A percentile compares a stretch with the other conserved stretches of the same genome.
phyloP scores from a whole-genome alignment of 2,329 filamentous ascomycete genomes.

The Dactylellina drechsleri region DNA sequence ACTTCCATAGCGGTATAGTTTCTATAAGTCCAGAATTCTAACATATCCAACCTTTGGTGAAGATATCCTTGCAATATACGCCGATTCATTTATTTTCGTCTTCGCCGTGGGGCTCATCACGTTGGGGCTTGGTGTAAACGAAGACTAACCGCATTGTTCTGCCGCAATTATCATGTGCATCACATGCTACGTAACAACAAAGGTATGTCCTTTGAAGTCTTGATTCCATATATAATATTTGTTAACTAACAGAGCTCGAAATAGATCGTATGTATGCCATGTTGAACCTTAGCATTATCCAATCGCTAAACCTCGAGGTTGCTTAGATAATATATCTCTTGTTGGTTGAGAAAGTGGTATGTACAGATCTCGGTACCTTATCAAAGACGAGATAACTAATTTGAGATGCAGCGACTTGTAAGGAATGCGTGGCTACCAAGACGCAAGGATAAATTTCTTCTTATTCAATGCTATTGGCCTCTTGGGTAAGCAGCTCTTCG shows the following conservation, averaged over 20 bases:
- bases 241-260: conserved; percentile 1
- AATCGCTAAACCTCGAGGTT: conserved; percentile 56
- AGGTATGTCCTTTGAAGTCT: conserved; percentile 62
- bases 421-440: conserved; percentile 65
- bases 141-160: conserved; percentile 65
- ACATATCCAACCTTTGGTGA: not conserved
- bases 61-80: conserved; percentile 71
- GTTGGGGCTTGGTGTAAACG: conserved; percentile 68
- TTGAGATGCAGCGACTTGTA: conserved; percentile 65
- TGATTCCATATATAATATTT: not conserved
- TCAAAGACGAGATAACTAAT: conserved; percentile 56
- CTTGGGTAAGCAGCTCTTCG: conserved; percentile 61
- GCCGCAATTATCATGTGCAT: conserved; percentile 70
- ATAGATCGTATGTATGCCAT: conserved; percentile 23
- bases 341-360: conserved; percentile 71
- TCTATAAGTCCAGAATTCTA: too few relatives aligned
- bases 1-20: not conserved
- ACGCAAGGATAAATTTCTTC: conserved; percentile 68
- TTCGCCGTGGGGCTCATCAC: conserved; percentile 68
- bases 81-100: conserved; percentile 70
- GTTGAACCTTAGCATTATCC: conserved; percentile 45
- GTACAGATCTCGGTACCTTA: not conserved
- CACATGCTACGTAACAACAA: conserved; percentile 70
- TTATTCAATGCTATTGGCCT: conserved; percentile 71
- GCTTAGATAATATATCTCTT: conserved; percentile 70